A percentile compares a stretch with the other conserved stretches of the same genome.
These are phyloP conservation scores for Pseudogymnoascus sp. DNA, from an alignment of 2,329 filamentous ascomycete species.

Conservation along the genomic window DNA sequence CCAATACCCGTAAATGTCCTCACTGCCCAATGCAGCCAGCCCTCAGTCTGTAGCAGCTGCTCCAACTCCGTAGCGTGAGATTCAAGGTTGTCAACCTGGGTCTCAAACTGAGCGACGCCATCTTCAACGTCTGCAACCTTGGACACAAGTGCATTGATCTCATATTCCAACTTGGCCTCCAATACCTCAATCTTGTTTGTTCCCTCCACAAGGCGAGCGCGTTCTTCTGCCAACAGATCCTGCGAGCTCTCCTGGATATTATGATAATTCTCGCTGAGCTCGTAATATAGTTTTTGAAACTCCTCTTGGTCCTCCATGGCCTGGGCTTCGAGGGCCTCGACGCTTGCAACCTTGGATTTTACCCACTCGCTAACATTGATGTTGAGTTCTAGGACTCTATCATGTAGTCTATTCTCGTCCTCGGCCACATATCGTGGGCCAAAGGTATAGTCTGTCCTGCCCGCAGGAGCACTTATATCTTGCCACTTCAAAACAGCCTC, in stretches of 20 bases:
- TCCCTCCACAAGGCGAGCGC: slow-evolving; percentile 60
- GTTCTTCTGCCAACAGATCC: slow-evolving; percentile 64
- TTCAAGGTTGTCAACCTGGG: slow-evolving; percentile 68
- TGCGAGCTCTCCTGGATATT: slow-evolving; percentile 60
- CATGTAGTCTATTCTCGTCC: slow-evolving; percentile 50
- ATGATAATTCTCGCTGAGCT: slow-evolving; percentile 64
- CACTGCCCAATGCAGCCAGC: slow-evolving; percentile 31
- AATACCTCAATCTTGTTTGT: slow-evolving; percentile 75
- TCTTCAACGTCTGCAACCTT: slow-evolving; percentile 85
- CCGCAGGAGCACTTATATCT: slow-evolving; percentile 41
- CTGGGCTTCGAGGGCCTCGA: slow-evolving; percentile 55
- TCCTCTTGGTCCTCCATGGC: slow-evolving; percentile 59
- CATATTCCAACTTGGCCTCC: slow-evolving; percentile 84
- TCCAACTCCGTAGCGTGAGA: slow-evolving; percentile 57
- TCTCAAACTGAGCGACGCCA: slow-evolving; percentile 71
- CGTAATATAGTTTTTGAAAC: slow-evolving; percentile 61
- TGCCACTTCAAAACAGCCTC: slow-evolving; percentile 67
- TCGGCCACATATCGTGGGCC: slow-evolving; percentile 40
- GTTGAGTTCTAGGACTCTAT: slow-evolving; percentile 47
- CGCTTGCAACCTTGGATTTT: slow-evolving; percentile 46
- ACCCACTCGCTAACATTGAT: slow-evolving; percentile 56
- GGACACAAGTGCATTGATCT: slow-evolving; percentile 71
- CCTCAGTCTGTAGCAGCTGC: slow-evolving; percentile 28
- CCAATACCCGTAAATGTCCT: slow-evolving; percentile 31
- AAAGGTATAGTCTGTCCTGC: slow-evolving; percentile 29